Conservation (phyloP, 78 protist species). For the Dictyostelium intermedium region DNA sequence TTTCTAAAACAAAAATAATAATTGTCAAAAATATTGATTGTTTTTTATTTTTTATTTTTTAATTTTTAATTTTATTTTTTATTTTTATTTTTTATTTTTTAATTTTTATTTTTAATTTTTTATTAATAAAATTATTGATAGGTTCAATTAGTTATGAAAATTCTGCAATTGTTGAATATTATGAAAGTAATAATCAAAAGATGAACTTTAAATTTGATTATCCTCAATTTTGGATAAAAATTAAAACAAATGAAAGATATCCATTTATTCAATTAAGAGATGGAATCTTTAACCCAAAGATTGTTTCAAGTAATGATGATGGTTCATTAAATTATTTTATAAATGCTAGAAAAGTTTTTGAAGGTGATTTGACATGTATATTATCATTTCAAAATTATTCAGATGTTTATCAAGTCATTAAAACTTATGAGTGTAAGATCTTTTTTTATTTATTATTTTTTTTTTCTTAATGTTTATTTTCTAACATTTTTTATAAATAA, state of each 20-base stretch:
- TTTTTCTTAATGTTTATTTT: too few relatives aligned
- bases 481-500: background rate
- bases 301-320: background rate
- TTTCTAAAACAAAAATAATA: too few relatives aligned
- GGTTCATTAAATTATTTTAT: background rate
- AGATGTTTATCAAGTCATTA: background rate
- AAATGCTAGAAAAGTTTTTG: background rate
- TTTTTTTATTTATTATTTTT: too few relatives aligned
- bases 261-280: background rate
- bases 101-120: too few relatives aligned
- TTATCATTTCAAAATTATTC: background rate
- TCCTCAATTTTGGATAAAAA: background rate
- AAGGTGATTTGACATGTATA: background rate
- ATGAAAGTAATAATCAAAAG: background rate
- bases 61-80: too few relatives aligned
- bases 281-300: background rate
- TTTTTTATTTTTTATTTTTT: too few relatives aligned
- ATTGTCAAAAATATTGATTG: too few relatives aligned
- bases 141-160: background rate
- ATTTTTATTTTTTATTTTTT: too few relatives aligned
- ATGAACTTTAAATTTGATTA: background rate
- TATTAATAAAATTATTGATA: background rate
- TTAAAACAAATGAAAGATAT: background rate
- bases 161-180: background rate
- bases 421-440: background rate